Evolutionary conservation across 2,329 filamentous ascomycete genomes (phyloP).

Genomic region (Penicillium sumatraense): DNA sequence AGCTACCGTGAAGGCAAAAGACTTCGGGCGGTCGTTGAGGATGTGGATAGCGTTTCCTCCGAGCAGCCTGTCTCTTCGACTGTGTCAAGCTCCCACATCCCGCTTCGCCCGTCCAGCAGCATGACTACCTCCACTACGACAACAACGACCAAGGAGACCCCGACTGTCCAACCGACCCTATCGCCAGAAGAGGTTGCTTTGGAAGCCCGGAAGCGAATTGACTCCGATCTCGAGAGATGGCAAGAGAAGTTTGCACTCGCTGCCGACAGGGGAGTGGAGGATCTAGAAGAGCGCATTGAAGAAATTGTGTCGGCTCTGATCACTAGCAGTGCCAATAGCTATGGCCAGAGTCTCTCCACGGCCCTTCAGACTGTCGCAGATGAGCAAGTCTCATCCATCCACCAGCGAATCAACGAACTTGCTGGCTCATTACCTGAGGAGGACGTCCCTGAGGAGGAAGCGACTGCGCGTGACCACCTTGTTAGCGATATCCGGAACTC

Average conservation of each 20-base stretch:
- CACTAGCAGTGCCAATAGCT: slow-evolving; percentile 62
- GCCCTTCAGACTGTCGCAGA: slow-evolving; percentile 71
- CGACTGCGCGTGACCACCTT: slow-evolving; percentile 58
- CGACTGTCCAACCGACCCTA: slow-evolving; percentile 37
- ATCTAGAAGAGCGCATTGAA: slow-evolving; percentile 64
- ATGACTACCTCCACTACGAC: slow-evolving; percentile 25
- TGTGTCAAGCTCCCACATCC: slow-evolving; percentile 21
- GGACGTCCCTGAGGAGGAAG: slow-evolving; percentile 56
- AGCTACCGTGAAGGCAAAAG: slow-evolving; percentile 64
- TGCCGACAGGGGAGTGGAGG: slow-evolving; percentile 79
- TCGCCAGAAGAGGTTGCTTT: slow-evolving; percentile 50
- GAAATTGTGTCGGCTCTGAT: slow-evolving; percentile 75
- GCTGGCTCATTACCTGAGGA: slow-evolving; percentile 62
- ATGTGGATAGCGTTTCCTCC: slow-evolving; percentile 51
- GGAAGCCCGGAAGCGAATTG: slow-evolving; percentile 65
- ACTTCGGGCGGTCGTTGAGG: slow-evolving; percentile 62
- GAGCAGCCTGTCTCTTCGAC: slow-evolving; percentile 29
- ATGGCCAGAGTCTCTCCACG: slow-evolving; percentile 58
- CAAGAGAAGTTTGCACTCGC: slow-evolving; percentile 85
- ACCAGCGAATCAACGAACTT: slow-evolving; percentile 65
- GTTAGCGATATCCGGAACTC: slow-evolving; percentile 65
- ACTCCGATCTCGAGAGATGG: slow-evolving; percentile 81
- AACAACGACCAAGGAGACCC: slow-evolving; percentile 32
- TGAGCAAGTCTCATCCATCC: slow-evolving; percentile 67
- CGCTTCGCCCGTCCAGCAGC: slow-evolving; percentile 21